Evolutionary conservation across 768 basidiomycete species (phyloP), one percentile per base, ranked within the genome.

Genomic region (Rhodotorula toruloides): DNA sequence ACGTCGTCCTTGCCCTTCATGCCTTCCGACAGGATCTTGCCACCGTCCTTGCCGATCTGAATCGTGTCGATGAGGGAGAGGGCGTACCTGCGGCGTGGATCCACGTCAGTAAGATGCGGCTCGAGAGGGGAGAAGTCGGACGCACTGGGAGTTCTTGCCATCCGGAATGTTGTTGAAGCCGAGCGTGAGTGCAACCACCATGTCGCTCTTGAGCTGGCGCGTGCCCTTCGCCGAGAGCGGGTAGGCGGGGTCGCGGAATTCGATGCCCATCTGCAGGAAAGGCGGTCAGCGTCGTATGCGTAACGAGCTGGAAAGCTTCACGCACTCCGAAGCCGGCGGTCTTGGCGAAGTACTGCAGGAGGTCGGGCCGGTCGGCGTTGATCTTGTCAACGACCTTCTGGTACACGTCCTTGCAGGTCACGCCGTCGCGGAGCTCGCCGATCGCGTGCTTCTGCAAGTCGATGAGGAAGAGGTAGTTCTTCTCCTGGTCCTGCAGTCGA

Each of bases 221-320:
- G 79, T 79, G 73, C 90, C 94, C 80, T 94, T 98, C 13, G 85
- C 69, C 9, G 87, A 87, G 43, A 98, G 80, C 19, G 92, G 79
- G 76, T 92, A 96, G 0, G 85, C 81, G 16, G 87, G 84, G 75
- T 99, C 94, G 47, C 92, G 85, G 79, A 93, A 97, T 77, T 99
- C 94, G 76, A 97, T 85, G 11, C 94, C 94, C 77, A 87, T 97
- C 93, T 97, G 72, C 2, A 21, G 61, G 37, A 31, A 0, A 47
- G 37, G 3, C 9, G 37, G 19, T 52, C 29, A 43, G 42, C 19
- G 5, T 22, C 6, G 2, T 10, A n/a, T 49, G 3, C 16, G 21
- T 54, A 54, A 25, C 37, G 29, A 29, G 36, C 9, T 22, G 7
- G 32, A 32, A 4, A 9, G 27, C n/a, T n/a, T n/a, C n/a, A 22